Evolutionary conservation across 2,329 filamentous ascomycete species (phyloP).

Genomic region (Colletotrichum sp.): DNA sequence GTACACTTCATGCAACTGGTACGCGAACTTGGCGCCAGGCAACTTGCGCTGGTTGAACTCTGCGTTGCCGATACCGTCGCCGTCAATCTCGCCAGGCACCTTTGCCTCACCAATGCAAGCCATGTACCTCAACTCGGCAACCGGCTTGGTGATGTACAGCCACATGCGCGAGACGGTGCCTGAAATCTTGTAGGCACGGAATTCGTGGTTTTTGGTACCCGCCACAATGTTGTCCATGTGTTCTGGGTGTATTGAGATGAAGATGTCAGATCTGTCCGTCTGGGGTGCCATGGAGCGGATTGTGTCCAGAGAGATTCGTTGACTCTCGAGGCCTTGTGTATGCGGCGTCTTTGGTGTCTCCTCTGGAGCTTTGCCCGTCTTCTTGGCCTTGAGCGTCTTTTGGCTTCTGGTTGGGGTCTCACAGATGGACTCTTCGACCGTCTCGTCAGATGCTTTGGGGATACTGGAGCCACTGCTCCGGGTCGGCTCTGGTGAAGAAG

Average conservation of each 20-base stretch:
- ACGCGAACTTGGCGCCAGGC: slow-evolving; percentile 48
- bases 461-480: neutral
- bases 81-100: slow-evolving; percentile 51
- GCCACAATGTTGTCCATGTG: slow-evolving; percentile 53
- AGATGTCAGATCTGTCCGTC: slow-evolving; percentile 56
- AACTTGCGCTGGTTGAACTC: slow-evolving; percentile 51
- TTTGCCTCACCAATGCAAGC: slow-evolving; percentile 55
- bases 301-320: slow-evolving; percentile 55
- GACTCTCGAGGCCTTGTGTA: slow-evolving; percentile 47
- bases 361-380: neutral
- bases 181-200: slow-evolving; percentile 61
- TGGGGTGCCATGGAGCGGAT: slow-evolving; percentile 53
- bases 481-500: slow-evolving; percentile 9
- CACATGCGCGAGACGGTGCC: slow-evolving; percentile 63
- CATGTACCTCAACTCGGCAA: slow-evolving; percentile 62
- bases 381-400: neutral
- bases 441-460: neutral
- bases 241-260: slow-evolving; percentile 54
- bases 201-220: slow-evolving; percentile 59
- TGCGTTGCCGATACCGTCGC: slow-evolving; percentile 52
- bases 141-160: slow-evolving; percentile 58
- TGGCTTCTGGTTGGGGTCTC: slow-evolving; percentile 11
- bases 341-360: slow-evolving; percentile 30
- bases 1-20: slow-evolving; percentile 63
- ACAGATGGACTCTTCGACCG: slow-evolving; percentile 1